Conservation (phyloP, 805 yeast species). For the Candida peoriensis region DNA sequence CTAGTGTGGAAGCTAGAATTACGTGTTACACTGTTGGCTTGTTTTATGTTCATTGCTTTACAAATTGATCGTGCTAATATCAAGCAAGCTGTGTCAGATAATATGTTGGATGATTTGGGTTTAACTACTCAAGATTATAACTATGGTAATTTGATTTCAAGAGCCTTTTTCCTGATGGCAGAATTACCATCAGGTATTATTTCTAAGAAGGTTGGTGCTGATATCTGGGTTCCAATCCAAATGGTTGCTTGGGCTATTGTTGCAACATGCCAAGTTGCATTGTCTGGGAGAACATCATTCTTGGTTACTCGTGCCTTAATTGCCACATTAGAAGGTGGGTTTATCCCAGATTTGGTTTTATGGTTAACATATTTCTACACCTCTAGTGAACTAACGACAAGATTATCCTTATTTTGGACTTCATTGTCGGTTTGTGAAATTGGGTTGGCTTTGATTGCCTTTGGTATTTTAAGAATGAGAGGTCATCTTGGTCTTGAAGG, state of each 20-base stretch:
- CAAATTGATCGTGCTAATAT: slow-evolving; percentile 56
- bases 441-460: slow-evolving; percentile 43
- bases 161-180: slow-evolving; percentile 33
- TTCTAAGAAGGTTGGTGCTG: slow-evolving; percentile 57
- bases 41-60: slow-evolving; percentile 50
- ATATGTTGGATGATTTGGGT: slow-evolving; percentile 28
- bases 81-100: slow-evolving; percentile 53
- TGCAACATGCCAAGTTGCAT: slow-evolving; percentile 43
- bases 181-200: slow-evolving; percentile 56
- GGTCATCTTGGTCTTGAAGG: slow-evolving; percentile 42
- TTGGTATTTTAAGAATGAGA: slow-evolving; percentile 48
- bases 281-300: slow-evolving; percentile 37
- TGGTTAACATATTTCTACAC: slow-evolving; percentile 69
- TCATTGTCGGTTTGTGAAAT: slow-evolving; percentile 45
- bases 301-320: slow-evolving; percentile 42
- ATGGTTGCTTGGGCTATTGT: slow-evolving; percentile 55
- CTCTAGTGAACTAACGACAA: slow-evolving; percentile 48
- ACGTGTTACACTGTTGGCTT: slow-evolving; percentile 50
- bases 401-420: slow-evolving; percentile 59
- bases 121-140: slow-evolving; percentile 54
- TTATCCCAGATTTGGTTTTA: slow-evolving; percentile 55
- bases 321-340: slow-evolving; percentile 60
- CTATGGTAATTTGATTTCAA: slow-evolving; percentile 53
- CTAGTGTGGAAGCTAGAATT: slow-evolving; percentile 47
- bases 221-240: slow-evolving; percentile 54